Conservation (phyloP, 495 filamentous ascomycete species). For the Poronia punctata region DNA sequence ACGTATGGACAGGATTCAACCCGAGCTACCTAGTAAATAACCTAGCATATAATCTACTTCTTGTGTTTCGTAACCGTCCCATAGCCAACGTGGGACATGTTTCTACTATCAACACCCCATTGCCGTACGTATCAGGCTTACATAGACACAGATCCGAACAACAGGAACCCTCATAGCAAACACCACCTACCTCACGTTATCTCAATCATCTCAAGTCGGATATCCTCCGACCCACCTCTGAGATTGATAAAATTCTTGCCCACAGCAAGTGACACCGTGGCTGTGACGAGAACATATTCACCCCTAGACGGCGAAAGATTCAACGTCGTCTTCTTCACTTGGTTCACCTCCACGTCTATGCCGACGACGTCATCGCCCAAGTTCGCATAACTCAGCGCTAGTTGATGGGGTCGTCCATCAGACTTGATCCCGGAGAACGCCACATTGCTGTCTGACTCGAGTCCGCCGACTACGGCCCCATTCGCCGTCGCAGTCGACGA, state of each 20-base stretch:
- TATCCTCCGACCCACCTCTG: constrained; percentile 19
- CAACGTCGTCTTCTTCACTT: constrained; percentile 11
- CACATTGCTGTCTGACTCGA: constrained; percentile 20
- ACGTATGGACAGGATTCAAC: no score
- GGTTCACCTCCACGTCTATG: constrained; percentile 24
- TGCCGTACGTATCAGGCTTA: no score
- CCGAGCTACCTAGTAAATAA: no score
- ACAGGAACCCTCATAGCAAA: background rate
- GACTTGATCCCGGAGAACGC: constrained; percentile 27
- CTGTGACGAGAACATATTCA: constrained; percentile 12
- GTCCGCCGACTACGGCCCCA: constrained; percentile 27
- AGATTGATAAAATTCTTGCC: constrained; percentile 29
- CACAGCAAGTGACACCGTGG: constrained; percentile 13
- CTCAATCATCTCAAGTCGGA: constrained; percentile 17
- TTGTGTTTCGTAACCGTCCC: no score
- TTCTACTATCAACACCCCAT: no score
- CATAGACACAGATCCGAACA: no score
- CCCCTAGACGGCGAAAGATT: constrained; percentile 13
- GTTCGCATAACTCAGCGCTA: constrained; percentile 22
- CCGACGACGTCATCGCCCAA: constrained; percentile 6
- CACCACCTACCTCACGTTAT: background rate
- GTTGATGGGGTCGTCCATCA: constrained; percentile 4
- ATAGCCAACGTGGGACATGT: no score
- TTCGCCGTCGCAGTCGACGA: constrained; percentile 22
- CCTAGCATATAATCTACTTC: no score